Conservation (phyloP, 768 basidiomycete species). For the Hirschioporus abietinus region DNA sequence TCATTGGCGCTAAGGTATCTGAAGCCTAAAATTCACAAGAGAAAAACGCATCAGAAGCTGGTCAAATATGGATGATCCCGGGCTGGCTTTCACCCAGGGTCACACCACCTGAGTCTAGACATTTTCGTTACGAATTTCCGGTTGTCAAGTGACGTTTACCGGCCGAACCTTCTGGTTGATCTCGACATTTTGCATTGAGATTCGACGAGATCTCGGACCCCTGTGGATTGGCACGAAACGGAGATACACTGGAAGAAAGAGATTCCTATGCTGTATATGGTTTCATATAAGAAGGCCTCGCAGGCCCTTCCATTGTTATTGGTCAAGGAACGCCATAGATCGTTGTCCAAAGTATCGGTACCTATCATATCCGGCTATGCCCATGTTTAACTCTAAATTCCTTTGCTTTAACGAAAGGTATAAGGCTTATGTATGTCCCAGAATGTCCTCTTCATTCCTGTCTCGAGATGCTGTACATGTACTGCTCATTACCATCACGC, state of each 20-base stretch:
- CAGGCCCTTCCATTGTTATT: background rate
- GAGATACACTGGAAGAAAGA: background rate
- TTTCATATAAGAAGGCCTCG: background rate
- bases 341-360: background rate
- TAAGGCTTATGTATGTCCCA: too few relatives aligned
- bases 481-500: too few relatives aligned
- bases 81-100: background rate
- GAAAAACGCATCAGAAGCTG: background rate
- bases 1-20: background rate
- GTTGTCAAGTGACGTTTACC: background rate
- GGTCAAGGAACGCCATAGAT: background rate
- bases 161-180: background rate
- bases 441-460: too few relatives aligned
- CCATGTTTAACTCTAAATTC: background rate
- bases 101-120: background rate
- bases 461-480: too few relatives aligned
- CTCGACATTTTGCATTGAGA: conserved; percentile 1
- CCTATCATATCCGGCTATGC: background rate
- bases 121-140: background rate
- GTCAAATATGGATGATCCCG: background rate
- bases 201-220: background rate
- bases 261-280: background rate
- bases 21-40: background rate
- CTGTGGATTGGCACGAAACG: background rate
- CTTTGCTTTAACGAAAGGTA: too few relatives aligned